Evolutionary conservation across 495 filamentous ascomycete species (phyloP).

Genomic region (Lasiosphaeriaceae sp.): DNA sequence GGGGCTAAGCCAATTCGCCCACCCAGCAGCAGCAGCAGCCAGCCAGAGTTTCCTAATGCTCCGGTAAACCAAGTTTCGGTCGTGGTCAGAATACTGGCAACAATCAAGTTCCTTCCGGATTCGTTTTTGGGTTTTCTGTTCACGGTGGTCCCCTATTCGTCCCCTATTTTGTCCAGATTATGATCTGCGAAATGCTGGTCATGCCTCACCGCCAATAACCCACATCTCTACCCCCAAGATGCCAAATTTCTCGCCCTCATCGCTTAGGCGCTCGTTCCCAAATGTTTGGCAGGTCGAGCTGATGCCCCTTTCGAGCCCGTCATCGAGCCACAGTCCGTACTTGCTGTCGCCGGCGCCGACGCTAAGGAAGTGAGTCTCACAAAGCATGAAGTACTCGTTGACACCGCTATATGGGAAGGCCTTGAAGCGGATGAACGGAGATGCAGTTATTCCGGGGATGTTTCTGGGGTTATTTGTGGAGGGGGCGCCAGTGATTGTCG

Average conservation of each 20-base stretch:
- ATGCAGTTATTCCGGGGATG: slow-evolving; percentile 4
- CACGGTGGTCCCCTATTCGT: too few species aligned
- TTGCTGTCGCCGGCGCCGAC: slow-evolving; percentile 84
- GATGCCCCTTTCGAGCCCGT: slow-evolving; percentile 79
- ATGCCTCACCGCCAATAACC: slow-evolving; percentile 54
- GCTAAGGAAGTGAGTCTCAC: slow-evolving; percentile 79
- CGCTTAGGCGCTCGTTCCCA: slow-evolving; percentile 92
- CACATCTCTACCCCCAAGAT: slow-evolving; percentile 89
- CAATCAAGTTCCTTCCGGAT: too few species aligned
- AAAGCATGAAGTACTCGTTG: slow-evolving; percentile 96
- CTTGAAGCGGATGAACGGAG: slow-evolving; percentile 79
- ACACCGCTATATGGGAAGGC: slow-evolving; percentile 93
- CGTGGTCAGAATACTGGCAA: too few species aligned
- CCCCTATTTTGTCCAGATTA: too few species aligned
- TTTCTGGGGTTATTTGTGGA: not conserved
- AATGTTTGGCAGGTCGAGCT: slow-evolving; percentile 82
- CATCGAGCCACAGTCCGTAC: slow-evolving; percentile 91
- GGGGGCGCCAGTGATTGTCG: slow-evolving; percentile 47
- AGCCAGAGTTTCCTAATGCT: too few species aligned
- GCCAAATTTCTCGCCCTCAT: slow-evolving; percentile 90
- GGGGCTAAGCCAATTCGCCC: too few species aligned
- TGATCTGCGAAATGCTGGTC: too few species aligned
- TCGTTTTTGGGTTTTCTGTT: too few species aligned
- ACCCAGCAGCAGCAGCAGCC: too few species aligned
- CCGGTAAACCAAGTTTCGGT: too few species aligned